Base-by-base conservation (phyloP, 805 yeast genomes). In the Barnettozyma botsteinii region DNA sequence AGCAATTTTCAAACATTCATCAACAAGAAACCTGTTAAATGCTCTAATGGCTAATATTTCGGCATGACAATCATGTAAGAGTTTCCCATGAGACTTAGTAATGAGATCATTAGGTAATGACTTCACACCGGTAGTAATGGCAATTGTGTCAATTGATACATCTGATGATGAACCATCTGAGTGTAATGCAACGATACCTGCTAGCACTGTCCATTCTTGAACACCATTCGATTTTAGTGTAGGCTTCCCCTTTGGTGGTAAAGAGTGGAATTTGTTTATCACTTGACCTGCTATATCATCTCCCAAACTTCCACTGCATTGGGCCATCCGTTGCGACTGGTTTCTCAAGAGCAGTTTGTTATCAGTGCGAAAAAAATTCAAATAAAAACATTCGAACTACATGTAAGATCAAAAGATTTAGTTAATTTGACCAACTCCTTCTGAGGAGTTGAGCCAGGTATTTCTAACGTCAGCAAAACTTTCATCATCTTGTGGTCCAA, bases 1-100 rank as follows among this genome's bases (percentile, higher is more conserved):
- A 1, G 9, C 12, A 2, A 42, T 26, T 24, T 37, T 48, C 27
- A 31, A 23, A 25, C 49, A 42, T 27, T 56, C 58, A 5, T 43
- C 37, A 15, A 44, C 36, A 4, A 56, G 22, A 33, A 46, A 33
- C 40, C 52, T 33, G 50, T 89, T 89, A 55, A 91, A 77, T 1
- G 78, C 74, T 21, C 98, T 62, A 0, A 89, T 42, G 0, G 83
- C 75, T 13, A 93, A 61, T 2, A 88, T 73, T 55, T 91, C 98
- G 0, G 98, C 97, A 63, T 91, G 98, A 57, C 80, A 67, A 59
- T 91, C 98, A 53, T 91, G 98, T 0, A 91, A 65, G 8, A 87
- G 58, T 14, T 58, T 55, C 0, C 98, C 97, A 0, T 64, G 41
- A 3, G 74, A 62, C 4, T 56, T 45, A 3, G 63, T 40, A 1